phyloP scores from a whole-genome alignment of 495 filamentous ascomycete species.

The Annulohypoxylon bovei region DNA sequence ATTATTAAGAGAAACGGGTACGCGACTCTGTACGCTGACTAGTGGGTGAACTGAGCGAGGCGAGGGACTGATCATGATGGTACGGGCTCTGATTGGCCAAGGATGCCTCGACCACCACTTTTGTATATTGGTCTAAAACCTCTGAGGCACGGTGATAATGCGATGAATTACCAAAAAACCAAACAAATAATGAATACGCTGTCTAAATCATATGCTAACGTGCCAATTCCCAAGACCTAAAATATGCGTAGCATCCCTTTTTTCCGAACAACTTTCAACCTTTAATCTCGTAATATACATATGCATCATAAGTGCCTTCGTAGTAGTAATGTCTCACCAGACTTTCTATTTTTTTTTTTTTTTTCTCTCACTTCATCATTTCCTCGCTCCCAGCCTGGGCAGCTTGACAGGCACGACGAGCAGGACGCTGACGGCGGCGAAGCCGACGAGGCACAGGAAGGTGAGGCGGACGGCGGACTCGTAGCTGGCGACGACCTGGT shows the following conservation, averaged over 20 bases:
- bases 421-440: slow-evolving; percentile 60
- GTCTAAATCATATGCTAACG: background rate
- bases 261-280: background rate
- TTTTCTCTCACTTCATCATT: slow-evolving; percentile 21
- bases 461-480: slow-evolving; percentile 64
- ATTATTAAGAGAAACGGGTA: background rate
- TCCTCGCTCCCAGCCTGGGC: slow-evolving; percentile 63
- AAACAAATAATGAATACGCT: background rate
- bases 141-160: background rate
- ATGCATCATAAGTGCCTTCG: background rate
- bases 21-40: background rate
- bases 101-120: slow-evolving; percentile 20
- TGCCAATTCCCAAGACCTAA: background rate
- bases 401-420: slow-evolving; percentile 63
- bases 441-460: slow-evolving; percentile 61
- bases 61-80: background rate
- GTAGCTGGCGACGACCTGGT: slow-evolving; percentile 69
- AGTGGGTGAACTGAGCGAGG: background rate
- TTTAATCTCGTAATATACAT: background rate
- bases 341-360: background rate
- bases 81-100: background rate
- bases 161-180: background rate
- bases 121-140: background rate
- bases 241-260: background rate
- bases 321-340: background rate